Base-by-base conservation (phyloP, 2,329 filamentous ascomycete species). In the Gyromitra esculenta region DNA sequence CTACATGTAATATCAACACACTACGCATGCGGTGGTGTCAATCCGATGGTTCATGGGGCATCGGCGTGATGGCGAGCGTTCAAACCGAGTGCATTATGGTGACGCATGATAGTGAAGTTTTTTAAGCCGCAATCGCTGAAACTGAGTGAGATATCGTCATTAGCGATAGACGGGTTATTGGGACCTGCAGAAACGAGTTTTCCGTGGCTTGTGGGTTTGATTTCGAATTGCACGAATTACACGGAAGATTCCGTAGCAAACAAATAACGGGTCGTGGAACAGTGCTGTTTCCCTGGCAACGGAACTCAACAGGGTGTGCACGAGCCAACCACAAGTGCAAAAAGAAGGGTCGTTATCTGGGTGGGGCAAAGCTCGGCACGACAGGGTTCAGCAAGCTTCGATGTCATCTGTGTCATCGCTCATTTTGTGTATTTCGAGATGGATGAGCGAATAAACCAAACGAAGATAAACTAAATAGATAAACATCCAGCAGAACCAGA, bases 121-220 rank as follows among this genome's bases (percentile, higher is more conserved):
- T 67, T 69, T 74, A 52, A 75, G 72, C 72, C 59, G 67, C 59
- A 75, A 57, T 52, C 37, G 43, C 39, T 43, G 65, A 64, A 54
- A 75, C 57, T 64, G 48, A 70, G 31, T 59, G 57, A 43, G 57
- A 64, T 63, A 75, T 70, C 65, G 50, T 69, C 72, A 75, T 75
- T 39, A 56, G 39, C 5, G 15, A 43, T 56, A 56, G 62, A 37
- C 31, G 13, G 13, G 39, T 50, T 48, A 5, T 50, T 65, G 65
- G 72, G 72, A 75, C 72, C 65, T 75, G 72, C 65, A 75, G 72
- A 75, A 70, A 70, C 48, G 65, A 59, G 66, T 59, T 21, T 62
- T 25, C 69, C 70, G 62, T 35, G 21, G 54, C 43, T 31, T 52
- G 43, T 57, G 48, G 67, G 67, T 68, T 52, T 50, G 57, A 54